Evolutionary conservation across 2,329 filamentous ascomycete genomes (phyloP), one percentile per base, ranked within the genome.

Genomic region (Fusarium longipes): DNA sequence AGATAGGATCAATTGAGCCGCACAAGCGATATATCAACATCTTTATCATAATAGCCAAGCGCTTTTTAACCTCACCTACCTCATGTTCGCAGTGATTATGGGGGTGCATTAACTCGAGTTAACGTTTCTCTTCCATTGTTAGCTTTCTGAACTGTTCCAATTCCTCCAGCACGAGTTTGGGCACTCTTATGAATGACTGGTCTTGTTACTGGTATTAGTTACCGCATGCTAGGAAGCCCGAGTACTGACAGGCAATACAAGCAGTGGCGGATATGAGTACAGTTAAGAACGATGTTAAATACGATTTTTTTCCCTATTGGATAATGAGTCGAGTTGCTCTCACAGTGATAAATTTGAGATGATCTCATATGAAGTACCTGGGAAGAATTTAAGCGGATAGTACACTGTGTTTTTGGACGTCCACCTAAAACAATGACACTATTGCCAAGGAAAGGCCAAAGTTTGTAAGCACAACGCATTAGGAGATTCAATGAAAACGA

Each of bases 111-210:
- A 36, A 38, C 8, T 25, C 15, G 6, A 55, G 76, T 68, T 67
- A 82, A 78, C 81, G 80, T 68, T 83, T 81, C 72, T 88, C 85
- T 15, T 86, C 86, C 32, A 85, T 82, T 65, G 88, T 86, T 44
- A 83, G 80, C 73, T 87, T 88, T 3, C 84, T 87, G 59, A 83
- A 87, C 62, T 79, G 82, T 70, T 87, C 83, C 44, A 89, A 73
- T 58, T 83, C 80, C 67, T 86, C 82, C 4, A 88, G 72, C 51
- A 29, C 35, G 22, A n/a, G 27, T 40, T 24, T 59, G 25, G 38
- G 27, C 48, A 39, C 35, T 35, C 22, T 8, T 22, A 63, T 38
- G n/a, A 45, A 36, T 29, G 60, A 40, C 24, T 63, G 43, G 32
- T 51, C 57, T 39, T 27, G 38, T 35, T 33, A 50, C 18, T 24